Conservation (phyloP, 2,329 filamentous ascomycete species). For the Stylonectria norvegica region DNA sequence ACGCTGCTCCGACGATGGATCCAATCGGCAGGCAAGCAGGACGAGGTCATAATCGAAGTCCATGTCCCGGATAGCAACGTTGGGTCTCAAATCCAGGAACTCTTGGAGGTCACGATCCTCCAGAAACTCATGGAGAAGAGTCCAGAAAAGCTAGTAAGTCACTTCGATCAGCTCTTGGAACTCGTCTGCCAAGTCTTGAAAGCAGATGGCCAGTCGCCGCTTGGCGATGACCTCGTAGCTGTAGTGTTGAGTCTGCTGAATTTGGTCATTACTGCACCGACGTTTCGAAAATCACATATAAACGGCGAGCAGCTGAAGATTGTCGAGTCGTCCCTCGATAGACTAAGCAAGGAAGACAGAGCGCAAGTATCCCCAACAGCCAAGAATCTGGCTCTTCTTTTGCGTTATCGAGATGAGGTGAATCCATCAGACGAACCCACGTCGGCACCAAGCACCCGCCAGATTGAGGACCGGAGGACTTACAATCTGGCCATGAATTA, state of each 20-base stretch:
- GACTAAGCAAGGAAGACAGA: slow-evolving; percentile 36
- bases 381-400: slow-evolving; percentile 52
- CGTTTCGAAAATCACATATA: slow-evolving; percentile 49
- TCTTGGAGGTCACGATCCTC: slow-evolving; percentile 60
- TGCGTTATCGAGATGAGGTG: slow-evolving; percentile 54
- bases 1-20: slow-evolving; percentile 58
- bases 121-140: slow-evolving; percentile 63
- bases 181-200: slow-evolving; percentile 60
- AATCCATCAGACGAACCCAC: slow-evolving; percentile 40
- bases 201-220: slow-evolving; percentile 39
- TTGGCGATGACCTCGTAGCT: slow-evolving; percentile 47
- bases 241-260: slow-evolving; percentile 61
- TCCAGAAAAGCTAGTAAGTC: slow-evolving; percentile 59
- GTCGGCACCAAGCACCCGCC: slow-evolving; percentile 42
- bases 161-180: slow-evolving; percentile 62
- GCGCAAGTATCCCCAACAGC: slow-evolving; percentile 50
- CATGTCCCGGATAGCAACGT: slow-evolving; percentile 26
- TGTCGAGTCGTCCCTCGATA: slow-evolving; percentile 49
- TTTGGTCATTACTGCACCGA: slow-evolving; percentile 55
- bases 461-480: slow-evolving; percentile 58
- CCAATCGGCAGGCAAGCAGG: slow-evolving; percentile 26
- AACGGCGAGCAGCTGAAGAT: slow-evolving; percentile 39
- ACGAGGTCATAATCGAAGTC: slow-evolving; percentile 25
- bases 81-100: slow-evolving; percentile 42
- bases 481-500: slow-evolving; percentile 63